Conservation (phyloP, 805 yeast species). For the Yamadazyma sp. region DNA sequence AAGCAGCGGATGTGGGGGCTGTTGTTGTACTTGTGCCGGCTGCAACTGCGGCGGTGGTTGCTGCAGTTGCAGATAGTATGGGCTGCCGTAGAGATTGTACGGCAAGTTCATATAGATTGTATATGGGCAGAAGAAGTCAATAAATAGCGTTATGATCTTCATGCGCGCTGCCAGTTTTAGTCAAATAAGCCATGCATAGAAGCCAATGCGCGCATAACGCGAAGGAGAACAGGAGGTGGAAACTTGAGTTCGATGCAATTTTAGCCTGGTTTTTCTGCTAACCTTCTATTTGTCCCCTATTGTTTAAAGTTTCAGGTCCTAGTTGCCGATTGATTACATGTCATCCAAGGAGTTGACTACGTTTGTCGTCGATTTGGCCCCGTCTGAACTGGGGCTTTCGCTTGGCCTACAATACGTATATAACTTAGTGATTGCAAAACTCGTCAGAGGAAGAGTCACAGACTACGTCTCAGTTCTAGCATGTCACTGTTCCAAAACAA, state of each 20-base stretch:
- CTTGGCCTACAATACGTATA: conserved; percentile 44
- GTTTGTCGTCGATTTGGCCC: conserved; percentile 52
- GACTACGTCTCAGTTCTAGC: conserved; percentile 38
- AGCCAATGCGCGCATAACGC: too few relatives aligned
- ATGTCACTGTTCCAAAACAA: conserved; percentile 23
- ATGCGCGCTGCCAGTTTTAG: conserved; percentile 8
- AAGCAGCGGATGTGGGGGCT: background rate
- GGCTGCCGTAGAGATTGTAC: conserved; percentile 6
- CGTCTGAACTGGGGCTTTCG: conserved; percentile 35
- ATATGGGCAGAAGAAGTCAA: too few relatives aligned
- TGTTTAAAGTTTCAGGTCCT: too few relatives aligned
- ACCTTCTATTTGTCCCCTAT: too few relatives aligned
- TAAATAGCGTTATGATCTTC: too few relatives aligned
- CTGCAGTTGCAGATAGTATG: background rate
- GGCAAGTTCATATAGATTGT: conserved; percentile 6
- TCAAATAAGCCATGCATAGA: conserved; percentile 9
- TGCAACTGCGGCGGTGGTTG: background rate
- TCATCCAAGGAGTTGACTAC: conserved; percentile 38
- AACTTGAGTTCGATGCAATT: background rate
- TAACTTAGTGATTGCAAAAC: conserved; percentile 24
- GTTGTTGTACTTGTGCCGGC: background rate
- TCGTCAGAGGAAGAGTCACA: conserved; percentile 34
- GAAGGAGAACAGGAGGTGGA: background rate
- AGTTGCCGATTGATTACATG: too few relatives aligned
- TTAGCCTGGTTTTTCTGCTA: too few relatives aligned